Evolutionary conservation across 345 rosid genomes (phyloP).

Genomic region (Eucalyptus camaldulensis): DNA sequence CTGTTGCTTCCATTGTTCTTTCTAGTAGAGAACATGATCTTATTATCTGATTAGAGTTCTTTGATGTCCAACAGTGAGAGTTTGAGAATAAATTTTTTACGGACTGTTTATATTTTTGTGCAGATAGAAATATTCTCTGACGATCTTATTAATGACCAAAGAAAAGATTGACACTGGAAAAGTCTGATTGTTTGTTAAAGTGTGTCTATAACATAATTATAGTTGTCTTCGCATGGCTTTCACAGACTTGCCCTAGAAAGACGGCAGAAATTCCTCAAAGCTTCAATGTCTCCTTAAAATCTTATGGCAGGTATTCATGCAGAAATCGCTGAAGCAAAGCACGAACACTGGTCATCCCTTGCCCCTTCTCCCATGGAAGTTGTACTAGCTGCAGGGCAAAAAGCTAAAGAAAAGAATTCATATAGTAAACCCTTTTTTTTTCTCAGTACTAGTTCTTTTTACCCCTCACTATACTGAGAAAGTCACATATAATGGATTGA

Average conservation of each 20-base stretch:
- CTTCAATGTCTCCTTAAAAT: neutral
- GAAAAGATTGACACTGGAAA: neutral
- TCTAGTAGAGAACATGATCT: neutral
- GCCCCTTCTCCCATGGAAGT: conserved; percentile 78
- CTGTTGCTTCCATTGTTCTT: neutral
- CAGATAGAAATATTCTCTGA: neutral
- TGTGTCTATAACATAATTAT: neutral
- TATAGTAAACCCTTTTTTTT: conserved; percentile 11
- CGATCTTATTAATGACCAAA: neutral
- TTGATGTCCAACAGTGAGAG: neutral
- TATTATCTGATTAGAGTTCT: neutral
- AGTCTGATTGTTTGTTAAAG: neutral
- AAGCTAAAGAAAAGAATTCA: conserved; percentile 33
- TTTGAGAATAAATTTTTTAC: neutral
- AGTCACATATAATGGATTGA: neutral
- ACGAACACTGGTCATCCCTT: conserved; percentile 81
- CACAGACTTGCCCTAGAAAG: neutral
- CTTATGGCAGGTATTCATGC: conserved; percentile 52
- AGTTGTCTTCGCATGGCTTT: neutral
- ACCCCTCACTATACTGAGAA: neutral
- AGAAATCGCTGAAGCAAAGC: conserved; percentile 63
- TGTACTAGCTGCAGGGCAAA: conserved; percentile 67
- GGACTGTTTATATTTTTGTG: neutral
- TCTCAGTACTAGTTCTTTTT: neutral
- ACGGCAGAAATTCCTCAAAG: neutral